Percentiles rank a stretch among this genome's conserved stretches.
These are phyloP conservation scores for Metarhizium guizhouense DNA, from an alignment of 2,329 filamentous ascomycete species.

Conservation along the genomic window DNA sequence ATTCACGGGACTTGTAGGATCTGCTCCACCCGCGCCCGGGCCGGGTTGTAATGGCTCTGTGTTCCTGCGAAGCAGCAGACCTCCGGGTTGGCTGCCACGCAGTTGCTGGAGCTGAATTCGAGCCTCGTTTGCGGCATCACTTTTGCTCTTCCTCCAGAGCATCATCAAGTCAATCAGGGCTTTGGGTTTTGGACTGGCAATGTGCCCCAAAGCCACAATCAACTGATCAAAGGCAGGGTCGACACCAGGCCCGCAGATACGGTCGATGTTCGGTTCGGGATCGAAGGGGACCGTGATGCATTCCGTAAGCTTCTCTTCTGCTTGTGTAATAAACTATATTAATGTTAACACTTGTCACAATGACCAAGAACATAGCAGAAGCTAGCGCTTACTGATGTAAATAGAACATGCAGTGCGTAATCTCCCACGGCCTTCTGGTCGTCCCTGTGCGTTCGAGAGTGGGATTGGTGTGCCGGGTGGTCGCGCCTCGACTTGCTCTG, in stretches of 20 bases:
- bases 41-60: slow-evolving; percentile 57
- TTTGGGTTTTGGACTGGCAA: slow-evolving; percentile 88
- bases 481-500: slow-evolving; percentile 63
- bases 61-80: slow-evolving; percentile 57
- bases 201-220: slow-evolving; percentile 86
- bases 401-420: slow-evolving; percentile 92
- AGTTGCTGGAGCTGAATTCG: slow-evolving; percentile 48
- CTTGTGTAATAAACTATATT: slow-evolving; percentile 75
- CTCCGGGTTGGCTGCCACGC: slow-evolving; percentile 32
- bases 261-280: slow-evolving; percentile 75
- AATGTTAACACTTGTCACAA: slow-evolving; percentile 9
- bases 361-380: neutral
- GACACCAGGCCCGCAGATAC: slow-evolving; percentile 81
- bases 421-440: slow-evolving; percentile 93
- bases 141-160: slow-evolving; percentile 95
- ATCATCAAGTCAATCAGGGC: slow-evolving; percentile 95
- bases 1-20: slow-evolving; percentile 23
- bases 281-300: slow-evolving; percentile 75
- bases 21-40: slow-evolving; percentile 14
- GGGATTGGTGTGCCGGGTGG: slow-evolving; percentile 65
- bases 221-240: slow-evolving; percentile 90
- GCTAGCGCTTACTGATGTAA: slow-evolving; percentile 63
- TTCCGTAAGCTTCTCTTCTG: slow-evolving; percentile 91
- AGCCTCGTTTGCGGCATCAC: slow-evolving; percentile 71
- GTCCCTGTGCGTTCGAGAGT: slow-evolving; percentile 61